Base-by-base conservation (phyloP, 2,329 filamentous ascomycete species). In the Penicillium vulpinum region DNA sequence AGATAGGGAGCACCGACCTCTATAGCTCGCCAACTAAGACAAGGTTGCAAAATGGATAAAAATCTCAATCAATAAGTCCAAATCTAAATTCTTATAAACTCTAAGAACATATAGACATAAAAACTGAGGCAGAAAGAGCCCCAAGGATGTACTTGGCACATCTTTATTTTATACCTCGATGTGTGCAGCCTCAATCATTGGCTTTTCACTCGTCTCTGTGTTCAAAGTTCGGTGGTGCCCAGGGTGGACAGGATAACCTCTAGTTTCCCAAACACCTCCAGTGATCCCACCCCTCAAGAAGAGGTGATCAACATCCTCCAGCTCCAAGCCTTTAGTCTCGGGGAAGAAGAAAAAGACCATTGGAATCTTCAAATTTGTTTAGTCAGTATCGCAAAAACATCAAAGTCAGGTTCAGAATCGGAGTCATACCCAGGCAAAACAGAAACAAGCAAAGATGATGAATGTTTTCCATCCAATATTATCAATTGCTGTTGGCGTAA, bases 341-440 rank as follows among this genome's bases (percentile, higher is more conserved):
- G 85, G 85, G 3, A 87, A 86, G 64, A 85, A 80, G 67, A 85
- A 85, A 75, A 81, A 88, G 41, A 88, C 81, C 44, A 86, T 85
- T 0, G 77, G 77, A 16, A 80, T 72, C 57, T 68, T n/a, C n/a
- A n/a, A n/a, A n/a, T n/a, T 66, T 10, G 55, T 44, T 18, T 51
- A 48, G 56, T 67, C 10, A 69, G 60, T 21, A 60, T 48, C 0
- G 7, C 22, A 10, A 15, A n/a, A 13, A 28, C 13, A 5, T 38
- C 13, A 15, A 11, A 29, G 11, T 8, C 5, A 7, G 3, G 10
- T 13, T 15, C 11, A n/a, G 45, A 11, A 18, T 8, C 11, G 2
- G 9, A 16, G 6, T 41, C 61, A 24, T 62, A 64, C 62, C 62
- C 62, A 65, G 48, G 62, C 59, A 38, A 62, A 62, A 39, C 62